phyloP scores from a whole-genome alignment of 106 monocot species.

The Platanthera zijinensis region DNA sequence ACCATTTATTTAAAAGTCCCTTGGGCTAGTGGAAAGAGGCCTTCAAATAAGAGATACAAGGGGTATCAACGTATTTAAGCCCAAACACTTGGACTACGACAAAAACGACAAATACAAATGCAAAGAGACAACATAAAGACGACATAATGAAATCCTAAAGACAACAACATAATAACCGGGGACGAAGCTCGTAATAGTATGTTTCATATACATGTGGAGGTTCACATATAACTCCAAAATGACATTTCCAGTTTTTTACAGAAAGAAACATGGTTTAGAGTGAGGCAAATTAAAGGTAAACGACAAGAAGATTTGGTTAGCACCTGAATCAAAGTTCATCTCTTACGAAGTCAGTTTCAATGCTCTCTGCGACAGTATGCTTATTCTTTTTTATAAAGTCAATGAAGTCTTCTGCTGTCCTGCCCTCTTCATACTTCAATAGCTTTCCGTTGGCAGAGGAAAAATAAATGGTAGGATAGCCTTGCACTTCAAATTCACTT shows the following conservation, averaged over 20 bases:
- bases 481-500: slow-evolving; percentile 49
- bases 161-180: no score
- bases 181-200: not conserved
- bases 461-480: slow-evolving; percentile 82
- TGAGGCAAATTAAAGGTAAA: not conserved
- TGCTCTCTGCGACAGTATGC: slow-evolving; percentile 15
- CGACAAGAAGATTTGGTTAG: not conserved
- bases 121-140: no score
- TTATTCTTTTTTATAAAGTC: slow-evolving; percentile 48
- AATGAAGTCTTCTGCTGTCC: slow-evolving; percentile 62
- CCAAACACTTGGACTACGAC: no score
- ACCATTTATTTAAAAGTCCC: no score
- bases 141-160: no score
- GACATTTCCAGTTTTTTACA: not conserved
- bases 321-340: slow-evolving; percentile 73
- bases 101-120: no score
- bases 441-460: slow-evolving; percentile 62
- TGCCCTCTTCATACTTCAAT: slow-evolving; percentile 41
- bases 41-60: no score
- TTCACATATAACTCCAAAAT: not conserved
- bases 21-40: no score
- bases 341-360: slow-evolving; percentile 23
- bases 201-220: not conserved
- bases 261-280: no score
- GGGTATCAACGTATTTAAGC: no score